A percentile compares a stretch with the other conserved stretches of the same genome.
Conservation (phyloP, 1,139 yeast species). For the Casaregolazyma lundiana region DNA sequence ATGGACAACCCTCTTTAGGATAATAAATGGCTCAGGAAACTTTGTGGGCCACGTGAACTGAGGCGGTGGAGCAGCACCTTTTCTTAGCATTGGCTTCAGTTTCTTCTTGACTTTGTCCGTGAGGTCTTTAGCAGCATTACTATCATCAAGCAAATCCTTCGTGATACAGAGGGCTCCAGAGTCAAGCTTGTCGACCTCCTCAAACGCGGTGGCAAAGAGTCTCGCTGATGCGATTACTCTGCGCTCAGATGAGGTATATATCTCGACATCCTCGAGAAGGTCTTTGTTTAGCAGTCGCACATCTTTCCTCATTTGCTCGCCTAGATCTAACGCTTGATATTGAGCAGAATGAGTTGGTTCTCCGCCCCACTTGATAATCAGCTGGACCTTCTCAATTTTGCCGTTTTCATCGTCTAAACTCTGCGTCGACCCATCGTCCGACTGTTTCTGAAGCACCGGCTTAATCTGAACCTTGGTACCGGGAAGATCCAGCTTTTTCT, state of each 20-base stretch:
- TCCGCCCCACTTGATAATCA: conserved; percentile 98
- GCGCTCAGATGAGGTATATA: conserved; percentile 89
- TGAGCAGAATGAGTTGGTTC: conserved; percentile 98
- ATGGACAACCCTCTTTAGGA: conserved; percentile 88
- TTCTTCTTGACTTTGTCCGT: conserved; percentile 98
- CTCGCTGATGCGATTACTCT: conserved; percentile 92
- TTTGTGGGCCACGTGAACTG: conserved; percentile 99
- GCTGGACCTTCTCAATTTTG: conserved; percentile 92
- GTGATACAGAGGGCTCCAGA: conserved; percentile 77
- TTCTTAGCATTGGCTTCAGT: conserved; percentile 86
- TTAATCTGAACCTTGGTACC: conserved; percentile 96
- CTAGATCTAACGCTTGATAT: conserved; percentile 90
- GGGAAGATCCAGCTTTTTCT: conserved; percentile 83
- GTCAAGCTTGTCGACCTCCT: conserved; percentile 66
- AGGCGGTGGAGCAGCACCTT: conserved; percentile 97
- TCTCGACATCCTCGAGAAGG: conserved; percentile 77
- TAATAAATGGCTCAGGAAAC: conserved; percentile 95
- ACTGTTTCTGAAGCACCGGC: conserved; percentile 59
- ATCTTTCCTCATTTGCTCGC: conserved; percentile 93
- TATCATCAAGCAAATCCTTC: conserved; percentile 89
- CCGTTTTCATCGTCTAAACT: conserved; percentile 37
- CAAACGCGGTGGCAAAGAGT: conserved; percentile 75
- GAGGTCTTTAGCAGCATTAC: conserved; percentile 95
- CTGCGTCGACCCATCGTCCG: too few relatives aligned
- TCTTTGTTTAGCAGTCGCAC: conserved; percentile 78